These are phyloP conservation scores for Sporisorium graminicola DNA, from an alignment of 1,284 basidiomycete genomes.

Conservation along the genomic window DNA sequence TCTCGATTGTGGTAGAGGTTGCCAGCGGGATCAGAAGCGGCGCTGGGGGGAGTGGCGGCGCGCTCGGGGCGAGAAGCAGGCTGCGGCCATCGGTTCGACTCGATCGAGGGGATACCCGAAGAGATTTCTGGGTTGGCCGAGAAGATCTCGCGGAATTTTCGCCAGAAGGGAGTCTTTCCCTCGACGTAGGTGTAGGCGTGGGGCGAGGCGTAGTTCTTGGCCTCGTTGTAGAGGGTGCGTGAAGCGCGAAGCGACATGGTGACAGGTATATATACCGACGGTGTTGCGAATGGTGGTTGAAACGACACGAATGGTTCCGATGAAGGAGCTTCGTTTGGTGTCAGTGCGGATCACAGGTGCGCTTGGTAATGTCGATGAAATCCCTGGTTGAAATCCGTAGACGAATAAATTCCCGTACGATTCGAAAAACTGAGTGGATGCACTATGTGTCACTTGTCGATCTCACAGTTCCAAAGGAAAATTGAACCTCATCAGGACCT, in stretches of 20 bases:
- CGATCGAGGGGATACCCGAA: conserved; percentile 83
- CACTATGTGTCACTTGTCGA: no score
- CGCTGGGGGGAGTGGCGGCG: conserved; percentile 88
- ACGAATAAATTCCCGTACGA: neutral
- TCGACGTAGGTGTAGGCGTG: conserved; percentile 65
- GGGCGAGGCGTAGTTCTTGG: conserved; percentile 58
- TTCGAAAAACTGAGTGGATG: neutral
- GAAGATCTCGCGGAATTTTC: conserved; percentile 63
- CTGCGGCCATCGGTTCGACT: conserved; percentile 82
- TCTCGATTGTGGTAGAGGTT: conserved; percentile 88
- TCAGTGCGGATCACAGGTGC: neutral
- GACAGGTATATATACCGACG: neutral
- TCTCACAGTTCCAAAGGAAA: no score
- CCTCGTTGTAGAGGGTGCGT: conserved; percentile 52
- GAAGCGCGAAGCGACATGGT: conserved; percentile 52
- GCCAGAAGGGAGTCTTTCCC: conserved; percentile 68
- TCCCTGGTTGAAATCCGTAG: neutral
- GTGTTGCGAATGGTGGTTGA: neutral
- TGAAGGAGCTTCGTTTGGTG: neutral
- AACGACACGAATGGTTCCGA: neutral
- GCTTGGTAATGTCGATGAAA: conserved; percentile 4
- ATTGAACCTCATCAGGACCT: no score
- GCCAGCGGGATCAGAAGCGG: conserved; percentile 56
- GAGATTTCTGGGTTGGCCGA: conserved; percentile 89
- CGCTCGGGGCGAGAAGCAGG: conserved; percentile 87